These are phyloP conservation scores for Fonsecaea nubica DNA, from an alignment of 2,329 filamentous ascomycete species.

Conservation along the genomic window DNA sequence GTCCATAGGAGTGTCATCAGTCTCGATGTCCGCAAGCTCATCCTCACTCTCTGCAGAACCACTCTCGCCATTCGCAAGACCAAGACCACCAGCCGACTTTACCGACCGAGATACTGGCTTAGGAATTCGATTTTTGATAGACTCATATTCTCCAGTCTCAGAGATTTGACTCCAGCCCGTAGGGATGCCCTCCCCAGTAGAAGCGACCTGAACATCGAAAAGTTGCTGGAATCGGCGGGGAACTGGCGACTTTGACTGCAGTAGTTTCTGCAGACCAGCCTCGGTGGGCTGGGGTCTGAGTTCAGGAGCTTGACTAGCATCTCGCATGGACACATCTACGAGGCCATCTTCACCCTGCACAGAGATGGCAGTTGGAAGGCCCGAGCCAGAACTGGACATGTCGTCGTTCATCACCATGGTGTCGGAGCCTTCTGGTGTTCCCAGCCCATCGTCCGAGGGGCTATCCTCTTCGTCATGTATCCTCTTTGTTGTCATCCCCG, in stretches of 20 bases:
- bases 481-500: slow-evolving; percentile 75
- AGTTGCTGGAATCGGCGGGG: slow-evolving; percentile 70
- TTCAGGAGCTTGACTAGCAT: slow-evolving; percentile 54
- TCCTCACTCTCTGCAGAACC: slow-evolving; percentile 45
- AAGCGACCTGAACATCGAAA: slow-evolving; percentile 76
- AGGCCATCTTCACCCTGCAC: slow-evolving; percentile 88
- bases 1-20: slow-evolving; percentile 28
- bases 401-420: slow-evolving; percentile 69
- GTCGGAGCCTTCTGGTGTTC: slow-evolving; percentile 66
- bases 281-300: slow-evolving; percentile 27
- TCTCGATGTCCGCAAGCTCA: slow-evolving; percentile 41
- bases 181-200: slow-evolving; percentile 65
- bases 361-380: slow-evolving; percentile 73
- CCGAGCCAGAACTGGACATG: slow-evolving; percentile 70
- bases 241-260: slow-evolving; percentile 64
- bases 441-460: slow-evolving; percentile 54
- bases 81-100: slow-evolving; percentile 41
- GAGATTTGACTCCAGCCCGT: slow-evolving; percentile 69
- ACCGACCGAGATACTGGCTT: slow-evolving; percentile 36
- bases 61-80: slow-evolving; percentile 37
- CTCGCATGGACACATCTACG: slow-evolving; percentile 86
- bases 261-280: slow-evolving; percentile 48
- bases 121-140: slow-evolving; percentile 31
- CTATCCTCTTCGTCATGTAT: slow-evolving; percentile 61
- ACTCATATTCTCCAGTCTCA: slow-evolving; percentile 35